Evolutionary conservation across 2,329 filamentous ascomycete species (phyloP), one percentile per base, ranked within the genome.

Genomic region (Apiospora marii): DNA sequence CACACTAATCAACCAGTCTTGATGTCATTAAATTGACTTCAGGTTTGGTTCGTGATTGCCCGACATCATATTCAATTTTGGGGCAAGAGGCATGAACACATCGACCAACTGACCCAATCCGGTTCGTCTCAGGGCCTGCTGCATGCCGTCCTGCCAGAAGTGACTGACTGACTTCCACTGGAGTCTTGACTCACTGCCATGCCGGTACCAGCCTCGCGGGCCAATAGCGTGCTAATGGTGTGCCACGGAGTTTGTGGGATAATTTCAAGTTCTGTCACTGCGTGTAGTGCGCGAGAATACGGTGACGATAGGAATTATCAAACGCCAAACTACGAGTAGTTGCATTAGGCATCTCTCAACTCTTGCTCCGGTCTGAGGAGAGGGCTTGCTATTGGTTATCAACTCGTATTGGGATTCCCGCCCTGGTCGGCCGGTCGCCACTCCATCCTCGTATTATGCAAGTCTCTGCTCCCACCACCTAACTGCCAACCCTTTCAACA

Each of bases 11-110:
- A 64, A 64, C 41, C 58, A 12, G 58, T 64, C 58, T 64, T 64
- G 58, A 64, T 64, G 34, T 64, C 58, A 64, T 64, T 34, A 64
- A 64, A 64, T 64, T 41, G 58, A 64, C 58, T 64, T 64, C 22
- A n/a, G 30, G 13, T 37, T n/a, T 2, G 22, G 58, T 34, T 41
- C 34, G 58, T 64, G 58, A 41, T 64, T 8, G 34, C 24, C n/a
- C 27, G n/a, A 61, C 53, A 61, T 16, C 10, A 61, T 61, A 61
- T 61, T 30, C 30, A 16, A 0, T 37, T 34, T 34, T 22, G 6
- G 19, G 53, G 34, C 53, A 19, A 58, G 30, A 34, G 53, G 53
- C 30, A 61, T 8, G 53, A 37, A 22, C 53, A 61, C 16, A 34
- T 34, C 27, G 51, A 58, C 51, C 34, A 14, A 5, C 51, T 58